Evolutionary conservation across 176 grass and related monocot species (phyloP).

Genomic region (Puccinellia tenuiflora): DNA sequence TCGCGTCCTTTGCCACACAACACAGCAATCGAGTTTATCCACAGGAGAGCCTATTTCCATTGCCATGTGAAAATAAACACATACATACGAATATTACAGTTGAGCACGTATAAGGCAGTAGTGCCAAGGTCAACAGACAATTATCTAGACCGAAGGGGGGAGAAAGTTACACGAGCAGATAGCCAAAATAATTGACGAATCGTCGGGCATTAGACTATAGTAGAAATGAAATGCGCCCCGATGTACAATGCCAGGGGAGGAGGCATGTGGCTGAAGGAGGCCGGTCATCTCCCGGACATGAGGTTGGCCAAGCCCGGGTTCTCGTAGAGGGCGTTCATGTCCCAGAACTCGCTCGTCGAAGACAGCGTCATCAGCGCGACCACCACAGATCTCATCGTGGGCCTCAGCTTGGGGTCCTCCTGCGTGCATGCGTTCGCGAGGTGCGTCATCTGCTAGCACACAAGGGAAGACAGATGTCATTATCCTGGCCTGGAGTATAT

Average conservation of each 20-base stretch:
- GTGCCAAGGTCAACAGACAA: not conserved
- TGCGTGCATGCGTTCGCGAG: conserved; percentile 79
- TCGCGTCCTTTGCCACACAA: not conserved
- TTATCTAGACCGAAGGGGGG: not conserved
- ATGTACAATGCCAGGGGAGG: conserved; percentile 18
- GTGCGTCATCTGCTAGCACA: conserved; percentile 50
- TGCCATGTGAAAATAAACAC: not conserved
- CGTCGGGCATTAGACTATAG: not conserved
- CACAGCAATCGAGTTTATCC: too few relatives aligned
- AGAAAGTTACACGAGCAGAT: not conserved
- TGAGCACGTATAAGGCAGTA: not conserved
- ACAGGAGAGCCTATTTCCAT: not conserved
- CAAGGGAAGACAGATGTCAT: not conserved
- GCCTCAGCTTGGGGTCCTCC: conserved; percentile 63
- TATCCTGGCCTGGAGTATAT: not conserved
- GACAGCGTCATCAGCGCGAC: conserved; percentile 80
- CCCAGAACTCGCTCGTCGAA: conserved; percentile 71
- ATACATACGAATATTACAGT: not conserved
- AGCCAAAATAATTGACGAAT: not conserved
- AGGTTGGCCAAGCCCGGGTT: conserved; percentile 62
- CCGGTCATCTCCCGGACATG: conserved; percentile 61
- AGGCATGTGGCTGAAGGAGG: not conserved
- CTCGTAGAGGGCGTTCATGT: conserved; percentile 55
- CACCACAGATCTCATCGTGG: conserved; percentile 72
- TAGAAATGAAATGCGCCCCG: not conserved